Conservation (phyloP, 257 asterid species). For the Schizonepeta tenuifolia region DNA sequence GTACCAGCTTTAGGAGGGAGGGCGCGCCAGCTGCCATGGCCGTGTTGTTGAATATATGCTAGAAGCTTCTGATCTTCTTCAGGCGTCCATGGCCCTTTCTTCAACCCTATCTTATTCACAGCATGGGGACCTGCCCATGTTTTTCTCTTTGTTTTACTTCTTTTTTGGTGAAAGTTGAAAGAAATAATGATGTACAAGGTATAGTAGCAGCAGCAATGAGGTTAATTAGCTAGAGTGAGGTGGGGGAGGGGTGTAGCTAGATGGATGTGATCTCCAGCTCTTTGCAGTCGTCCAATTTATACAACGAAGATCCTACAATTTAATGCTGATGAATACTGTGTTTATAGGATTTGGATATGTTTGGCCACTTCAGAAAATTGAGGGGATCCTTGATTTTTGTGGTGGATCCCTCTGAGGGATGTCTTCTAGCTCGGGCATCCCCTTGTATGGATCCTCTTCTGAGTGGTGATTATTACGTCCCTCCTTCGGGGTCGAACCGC, state of each 20-base stretch:
- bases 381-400: too few species aligned
- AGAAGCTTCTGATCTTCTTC: conserved; percentile 54
- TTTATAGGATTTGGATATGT: conserved; percentile 29
- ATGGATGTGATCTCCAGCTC: conserved; percentile 12
- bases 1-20: conserved; percentile 63
- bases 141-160: background rate
- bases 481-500: too few species aligned
- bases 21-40: conserved; percentile 68
- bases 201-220: too few species aligned
- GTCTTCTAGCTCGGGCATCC: too few species aligned
- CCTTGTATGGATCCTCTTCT: too few species aligned
- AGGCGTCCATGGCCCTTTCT: conserved; percentile 65
- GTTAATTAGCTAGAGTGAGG: background rate
- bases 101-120: conserved; percentile 53
- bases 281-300: conserved; percentile 19
- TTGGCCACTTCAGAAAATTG: too few species aligned
- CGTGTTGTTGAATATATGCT: conserved; percentile 51
- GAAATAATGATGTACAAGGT: background rate
- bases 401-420: too few species aligned
- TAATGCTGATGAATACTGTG: conserved; percentile 28
- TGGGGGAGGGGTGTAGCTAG: background rate
- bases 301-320: conserved; percentile 23
- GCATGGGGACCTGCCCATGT: conserved; percentile 57
- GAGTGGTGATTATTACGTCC: too few species aligned
- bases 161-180: too few species aligned